Conservation (phyloP, 2,329 filamentous ascomycete genomes). For the Huntiella moniliformis region DNA sequence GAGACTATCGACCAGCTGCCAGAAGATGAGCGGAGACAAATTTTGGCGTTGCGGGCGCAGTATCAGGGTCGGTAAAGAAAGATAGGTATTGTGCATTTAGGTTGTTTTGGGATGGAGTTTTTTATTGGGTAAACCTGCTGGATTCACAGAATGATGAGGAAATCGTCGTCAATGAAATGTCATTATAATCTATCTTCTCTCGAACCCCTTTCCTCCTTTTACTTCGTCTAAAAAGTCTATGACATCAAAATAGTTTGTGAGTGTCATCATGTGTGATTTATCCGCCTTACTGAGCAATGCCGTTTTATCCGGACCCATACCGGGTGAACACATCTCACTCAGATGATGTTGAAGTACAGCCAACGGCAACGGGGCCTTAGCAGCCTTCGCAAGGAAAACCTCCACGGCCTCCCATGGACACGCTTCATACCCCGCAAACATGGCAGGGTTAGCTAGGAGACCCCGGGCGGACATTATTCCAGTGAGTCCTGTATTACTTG, state of each 20-base stretch:
- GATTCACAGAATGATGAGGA: not conserved
- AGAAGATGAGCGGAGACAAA: conserved; percentile 56
- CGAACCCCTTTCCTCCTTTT: conserved; percentile 17
- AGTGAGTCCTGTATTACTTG: conserved; percentile 30
- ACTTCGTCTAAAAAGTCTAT: conserved; percentile 41
- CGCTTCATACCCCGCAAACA: conserved; percentile 37
- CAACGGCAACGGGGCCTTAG: conserved; percentile 39
- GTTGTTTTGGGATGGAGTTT: conserved; percentile 5
- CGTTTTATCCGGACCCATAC: conserved; percentile 32
- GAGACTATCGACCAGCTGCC: conserved; percentile 63
- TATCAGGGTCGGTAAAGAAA: conserved; percentile 19
- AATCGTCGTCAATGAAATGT: not conserved
- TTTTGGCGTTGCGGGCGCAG: conserved; percentile 55
- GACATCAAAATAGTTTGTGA: conserved; percentile 36
- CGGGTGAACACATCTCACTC: conserved; percentile 44
- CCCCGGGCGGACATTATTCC: conserved; percentile 55
- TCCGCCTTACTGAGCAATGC: conserved; percentile 37
- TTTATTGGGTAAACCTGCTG: not conserved
- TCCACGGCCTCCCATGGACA: conserved; percentile 47
- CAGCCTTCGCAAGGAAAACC: conserved; percentile 39
- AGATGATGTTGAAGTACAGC: conserved; percentile 48
- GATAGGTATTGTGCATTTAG: conserved; percentile 4
- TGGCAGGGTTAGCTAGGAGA: conserved; percentile 45
- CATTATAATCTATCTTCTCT: not conserved
- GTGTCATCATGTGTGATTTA: conserved; percentile 28